Evolutionary conservation across 345 rosid genomes (phyloP), one percentile per base, ranked within the genome.

Genomic region (Angophora floribunda): DNA sequence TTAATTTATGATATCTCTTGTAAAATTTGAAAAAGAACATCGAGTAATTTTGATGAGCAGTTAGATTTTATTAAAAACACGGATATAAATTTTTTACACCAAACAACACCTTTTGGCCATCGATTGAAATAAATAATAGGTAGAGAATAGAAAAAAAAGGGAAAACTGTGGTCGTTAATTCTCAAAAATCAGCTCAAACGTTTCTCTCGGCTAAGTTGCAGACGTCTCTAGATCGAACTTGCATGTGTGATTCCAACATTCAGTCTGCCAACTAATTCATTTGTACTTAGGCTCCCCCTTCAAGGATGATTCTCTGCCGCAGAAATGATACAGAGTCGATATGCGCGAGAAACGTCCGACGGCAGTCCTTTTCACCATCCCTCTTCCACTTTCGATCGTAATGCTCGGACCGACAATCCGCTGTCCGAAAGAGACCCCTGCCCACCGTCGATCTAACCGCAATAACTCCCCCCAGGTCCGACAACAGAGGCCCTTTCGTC

Each of bases 1-100:
- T 36, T 3, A 22, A 36, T 75, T 9, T 19, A 75, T 41, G 26
- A 41, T 10, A 75, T 75, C 10, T 63, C n/a, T n/a, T 30, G 30
- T n/a, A n/a, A n/a, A 13, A 1, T 1, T 13, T 14, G 0, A 7
- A 2, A 14, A n/a, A 55, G 7, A 7, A 63, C 24, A 24, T 13
- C 4, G 7, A 63, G 75, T 13, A n/a, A n/a, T n/a, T 36, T n/a
- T 19, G 2, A 4, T 63, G 19, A 15, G 41, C 14, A 13, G 19
- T 13, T 63, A 63, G 17, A 63, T n/a, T 63, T 63, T 13, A 63
- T 63, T n/a, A 6, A 63, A 15, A 63, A 63, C 41, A 63, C 9
- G 75, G 36, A 2, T n/a, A 36, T 30, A 61, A 61, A 26, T 11
- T 30, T 61, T 13, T 26, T 61, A 14, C 26, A 6, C 19, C 2